These are phyloP conservation scores for Penicillium corylophilum DNA, from an alignment of 2,329 filamentous ascomycete genomes.

Conservation along the genomic window DNA sequence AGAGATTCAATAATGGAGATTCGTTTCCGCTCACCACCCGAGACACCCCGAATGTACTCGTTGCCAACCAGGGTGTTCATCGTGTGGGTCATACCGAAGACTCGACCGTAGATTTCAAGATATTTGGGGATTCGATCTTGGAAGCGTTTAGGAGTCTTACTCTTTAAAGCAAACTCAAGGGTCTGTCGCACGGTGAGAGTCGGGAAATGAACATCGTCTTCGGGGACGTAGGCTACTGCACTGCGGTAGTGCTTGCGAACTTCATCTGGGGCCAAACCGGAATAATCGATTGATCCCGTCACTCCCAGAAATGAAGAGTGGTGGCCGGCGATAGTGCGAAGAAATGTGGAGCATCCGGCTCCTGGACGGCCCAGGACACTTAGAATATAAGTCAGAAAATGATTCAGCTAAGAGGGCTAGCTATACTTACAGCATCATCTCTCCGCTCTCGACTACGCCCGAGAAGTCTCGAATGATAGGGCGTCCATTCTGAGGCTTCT, in stretches of 20 bases:
- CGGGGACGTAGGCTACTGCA: slow-evolving; percentile 69
- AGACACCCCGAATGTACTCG: slow-evolving; percentile 58
- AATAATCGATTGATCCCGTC: slow-evolving; percentile 66
- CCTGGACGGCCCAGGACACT: slow-evolving; percentile 66
- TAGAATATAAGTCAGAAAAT: neutral
- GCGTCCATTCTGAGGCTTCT: slow-evolving; percentile 47
- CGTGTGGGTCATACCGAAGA: slow-evolving; percentile 72
- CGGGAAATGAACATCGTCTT: slow-evolving; percentile 71
- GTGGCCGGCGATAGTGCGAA: slow-evolving; percentile 69
- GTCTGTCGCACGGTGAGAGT: slow-evolving; percentile 71
- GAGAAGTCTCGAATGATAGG: slow-evolving; percentile 63
- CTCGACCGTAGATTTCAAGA: slow-evolving; percentile 64
- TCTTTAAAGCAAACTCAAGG: slow-evolving; percentile 66
- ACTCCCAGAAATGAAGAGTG: slow-evolving; percentile 62
- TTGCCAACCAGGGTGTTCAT: slow-evolving; percentile 66
- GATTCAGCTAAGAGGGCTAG: neutral
- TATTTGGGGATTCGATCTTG: slow-evolving; percentile 63
- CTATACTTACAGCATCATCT: slow-evolving; percentile 59
- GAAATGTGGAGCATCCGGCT: slow-evolving; percentile 69
- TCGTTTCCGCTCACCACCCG: slow-evolving; percentile 72
- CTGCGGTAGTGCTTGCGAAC: slow-evolving; percentile 65
- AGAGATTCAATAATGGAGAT: slow-evolving; percentile 72
- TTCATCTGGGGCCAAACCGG: slow-evolving; percentile 62
- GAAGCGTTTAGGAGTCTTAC: slow-evolving; percentile 65
- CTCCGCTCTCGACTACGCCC: slow-evolving; percentile 62